Percentiles rank a stretch among this genome's conserved stretches.
Evolutionary conservation across 164 flowering plant species (phyloP).

Genomic region (Tetrastigma voinierianum): DNA sequence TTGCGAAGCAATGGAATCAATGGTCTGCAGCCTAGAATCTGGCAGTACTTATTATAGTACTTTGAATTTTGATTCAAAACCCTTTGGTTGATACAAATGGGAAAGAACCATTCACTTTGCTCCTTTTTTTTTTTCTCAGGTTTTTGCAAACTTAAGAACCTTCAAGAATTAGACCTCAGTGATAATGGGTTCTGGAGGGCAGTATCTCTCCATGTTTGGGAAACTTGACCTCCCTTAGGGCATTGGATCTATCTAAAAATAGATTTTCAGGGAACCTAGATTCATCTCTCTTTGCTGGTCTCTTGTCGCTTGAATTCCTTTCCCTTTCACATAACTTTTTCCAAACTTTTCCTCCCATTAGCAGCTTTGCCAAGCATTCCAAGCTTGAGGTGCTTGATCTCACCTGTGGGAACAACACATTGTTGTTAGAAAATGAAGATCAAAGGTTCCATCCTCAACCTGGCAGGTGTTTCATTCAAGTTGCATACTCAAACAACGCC

Average conservation of each 20-base stretch:
- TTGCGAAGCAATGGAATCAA: too few relatives aligned
- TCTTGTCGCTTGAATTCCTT: background rate
- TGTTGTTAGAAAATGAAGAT: background rate
- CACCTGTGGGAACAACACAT: background rate
- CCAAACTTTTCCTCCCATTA: background rate
- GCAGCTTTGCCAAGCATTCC: background rate
- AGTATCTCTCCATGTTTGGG: background rate
- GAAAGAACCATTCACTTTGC: background rate
- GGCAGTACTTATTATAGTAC: too few relatives aligned
- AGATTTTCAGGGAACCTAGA: background rate
- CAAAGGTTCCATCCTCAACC: background rate
- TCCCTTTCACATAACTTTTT: background rate
- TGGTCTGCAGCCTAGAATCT: too few relatives aligned
- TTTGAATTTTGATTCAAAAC: too few relatives aligned
- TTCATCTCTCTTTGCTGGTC: background rate
- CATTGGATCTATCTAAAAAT: background rate
- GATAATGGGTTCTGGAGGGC: background rate
- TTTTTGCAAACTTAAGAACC: background rate
- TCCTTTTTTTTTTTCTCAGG: background rate
- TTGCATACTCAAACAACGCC: background rate
- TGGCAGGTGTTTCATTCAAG: background rate
- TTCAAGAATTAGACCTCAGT: constrained; percentile 1
- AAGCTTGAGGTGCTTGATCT: background rate
- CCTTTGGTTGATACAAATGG: too few relatives aligned
- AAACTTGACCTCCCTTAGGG: background rate